phyloP scores from a whole-genome alignment of 257 asterid genomes.

The Verbena officinalis region DNA sequence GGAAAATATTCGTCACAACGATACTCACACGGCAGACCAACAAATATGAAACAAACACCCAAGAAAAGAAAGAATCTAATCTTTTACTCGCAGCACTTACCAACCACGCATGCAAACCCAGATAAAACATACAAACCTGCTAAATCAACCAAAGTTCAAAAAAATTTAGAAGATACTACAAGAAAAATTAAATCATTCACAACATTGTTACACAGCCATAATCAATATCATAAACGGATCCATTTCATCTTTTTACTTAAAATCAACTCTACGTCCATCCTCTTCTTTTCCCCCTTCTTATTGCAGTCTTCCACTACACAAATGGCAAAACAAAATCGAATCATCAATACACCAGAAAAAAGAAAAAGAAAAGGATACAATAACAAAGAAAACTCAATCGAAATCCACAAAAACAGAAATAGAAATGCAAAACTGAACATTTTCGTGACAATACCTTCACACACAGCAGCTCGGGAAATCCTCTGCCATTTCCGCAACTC shows the following conservation, averaged over 20 bases:
- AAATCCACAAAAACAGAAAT: background rate
- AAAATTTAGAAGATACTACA: background rate
- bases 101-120: slow-evolving; percentile 29
- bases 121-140: background rate
- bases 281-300: background rate
- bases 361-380: too few species aligned
- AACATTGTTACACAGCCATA: slow-evolving; percentile 16
- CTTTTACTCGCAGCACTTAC: slow-evolving; percentile 2
- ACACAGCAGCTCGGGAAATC: slow-evolving; percentile 20
- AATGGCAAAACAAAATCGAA: background rate
- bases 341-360: background rate
- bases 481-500: background rate
- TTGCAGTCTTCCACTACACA: background rate
- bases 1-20: background rate
- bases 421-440: background rate
- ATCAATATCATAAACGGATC: background rate
- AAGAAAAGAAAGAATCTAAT: background rate
- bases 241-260: background rate
- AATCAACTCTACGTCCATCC: slow-evolving; percentile 7
- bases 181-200: background rate
- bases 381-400: background rate
- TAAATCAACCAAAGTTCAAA: background rate
- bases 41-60: background rate
- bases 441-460: slow-evolving; percentile 17
- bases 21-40: slow-evolving; percentile 14